phyloP scores from a whole-genome alignment of 768 basidiomycete species.

The Rubroboletus pulcherrimus region DNA sequence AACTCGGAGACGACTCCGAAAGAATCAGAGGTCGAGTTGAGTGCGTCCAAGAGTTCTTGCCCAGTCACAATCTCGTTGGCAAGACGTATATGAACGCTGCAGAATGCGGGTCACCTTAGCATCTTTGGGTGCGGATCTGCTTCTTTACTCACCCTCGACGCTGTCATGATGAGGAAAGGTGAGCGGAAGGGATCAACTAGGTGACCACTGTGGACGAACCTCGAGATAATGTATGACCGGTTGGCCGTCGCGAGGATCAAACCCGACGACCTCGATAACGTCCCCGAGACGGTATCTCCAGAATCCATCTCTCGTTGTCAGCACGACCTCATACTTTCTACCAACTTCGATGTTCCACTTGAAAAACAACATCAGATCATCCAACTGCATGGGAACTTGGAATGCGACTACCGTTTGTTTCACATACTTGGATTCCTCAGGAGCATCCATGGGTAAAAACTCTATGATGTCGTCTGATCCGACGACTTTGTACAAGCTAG shows the following conservation, averaged over 20 bases:
- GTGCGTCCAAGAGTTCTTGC: constrained; percentile 17
- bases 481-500: constrained; percentile 21
- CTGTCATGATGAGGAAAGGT: not conserved
- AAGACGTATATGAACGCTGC: constrained; percentile 17
- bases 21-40: constrained; percentile 10
- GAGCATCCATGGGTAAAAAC: constrained; percentile 15
- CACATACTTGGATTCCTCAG: constrained; percentile 21
- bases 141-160: constrained; percentile 19
- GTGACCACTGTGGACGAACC: constrained; percentile 5
- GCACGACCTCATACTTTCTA: constrained; percentile 16
- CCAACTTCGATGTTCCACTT: constrained; percentile 22
- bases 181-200: not conserved
- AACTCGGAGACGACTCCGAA: constrained; percentile 22
- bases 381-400: not conserved
- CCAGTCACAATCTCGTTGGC: constrained; percentile 23
- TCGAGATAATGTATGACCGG: constrained; percentile 22
- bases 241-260: constrained; percentile 21
- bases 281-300: constrained; percentile 24
- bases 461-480: constrained; percentile 25
- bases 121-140: not conserved
- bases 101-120: not conserved
- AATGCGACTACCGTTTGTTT: constrained; percentile 13
- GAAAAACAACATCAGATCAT: not conserved
- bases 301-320: constrained; percentile 26
- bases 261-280: constrained; percentile 19